Conservation (phyloP, 139 green algal species). For the Micractinium conductrix region DNA sequence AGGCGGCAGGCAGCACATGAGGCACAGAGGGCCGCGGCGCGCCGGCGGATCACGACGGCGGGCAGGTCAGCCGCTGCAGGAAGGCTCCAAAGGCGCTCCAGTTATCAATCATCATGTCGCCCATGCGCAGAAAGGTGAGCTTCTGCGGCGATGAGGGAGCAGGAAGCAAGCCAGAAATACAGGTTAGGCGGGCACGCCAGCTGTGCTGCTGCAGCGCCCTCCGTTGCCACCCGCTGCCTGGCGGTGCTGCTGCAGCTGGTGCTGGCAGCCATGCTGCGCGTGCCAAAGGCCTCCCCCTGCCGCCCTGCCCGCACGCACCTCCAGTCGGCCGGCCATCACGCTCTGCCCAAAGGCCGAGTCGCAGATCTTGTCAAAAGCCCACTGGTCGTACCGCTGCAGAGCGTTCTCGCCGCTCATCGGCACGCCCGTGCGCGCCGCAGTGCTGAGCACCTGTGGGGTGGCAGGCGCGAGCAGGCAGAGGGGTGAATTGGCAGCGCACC, state of each 20-base stretch:
- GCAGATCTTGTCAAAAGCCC: conserved; percentile 92
- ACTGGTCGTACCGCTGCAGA: conserved; percentile 94
- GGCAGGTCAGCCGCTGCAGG: conserved; percentile 53
- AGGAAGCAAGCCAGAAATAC: neutral
- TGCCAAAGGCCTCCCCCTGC: neutral
- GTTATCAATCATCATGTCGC: conserved; percentile 75
- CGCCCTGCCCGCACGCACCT: conserved; percentile 36
- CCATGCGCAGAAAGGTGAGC: conserved; percentile 97
- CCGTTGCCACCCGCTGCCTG: neutral
- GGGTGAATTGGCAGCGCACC: neutral
- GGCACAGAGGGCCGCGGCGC: neutral
- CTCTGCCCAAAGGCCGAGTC: conserved; percentile 88
- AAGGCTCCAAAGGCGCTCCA: conserved; percentile 64
- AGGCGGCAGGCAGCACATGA: neutral
- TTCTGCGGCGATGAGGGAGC: conserved; percentile 44
- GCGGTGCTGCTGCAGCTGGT: neutral
- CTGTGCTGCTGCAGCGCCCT: conserved; percentile 73
- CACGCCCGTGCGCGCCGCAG: conserved; percentile 72
- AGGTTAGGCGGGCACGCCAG: no score
- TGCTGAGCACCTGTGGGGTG: conserved; percentile 73
- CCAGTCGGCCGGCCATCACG: conserved; percentile 76
- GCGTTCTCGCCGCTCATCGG: conserved; percentile 95
- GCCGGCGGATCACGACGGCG: neutral
- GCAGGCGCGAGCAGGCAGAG: neutral
- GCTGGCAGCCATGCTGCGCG: no score